A percentile compares a stretch with the other conserved stretches of the same genome.
Conservation (phyloP, 2,329 filamentous ascomycete species). For the Scytalidium sp. region DNA sequence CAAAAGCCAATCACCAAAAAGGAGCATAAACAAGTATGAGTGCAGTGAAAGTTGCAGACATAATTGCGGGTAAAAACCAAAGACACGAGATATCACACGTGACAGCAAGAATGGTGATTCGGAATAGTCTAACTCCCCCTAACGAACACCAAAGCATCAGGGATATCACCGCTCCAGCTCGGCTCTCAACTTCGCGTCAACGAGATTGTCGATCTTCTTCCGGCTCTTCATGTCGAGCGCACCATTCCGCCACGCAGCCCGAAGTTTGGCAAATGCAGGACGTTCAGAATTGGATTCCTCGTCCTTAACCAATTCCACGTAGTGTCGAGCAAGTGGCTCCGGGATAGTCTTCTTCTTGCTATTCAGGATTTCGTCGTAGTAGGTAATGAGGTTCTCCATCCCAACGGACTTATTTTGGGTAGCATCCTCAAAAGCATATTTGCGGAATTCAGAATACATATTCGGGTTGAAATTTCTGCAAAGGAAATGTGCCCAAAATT, state of each 20-base stretch:
- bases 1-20: background rate
- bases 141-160: constrained; percentile 12
- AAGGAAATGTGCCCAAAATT: constrained; percentile 73
- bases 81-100: background rate
- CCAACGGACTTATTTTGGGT: constrained; percentile 50
- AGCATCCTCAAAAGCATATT: constrained; percentile 63
- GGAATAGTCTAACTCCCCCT: background rate
- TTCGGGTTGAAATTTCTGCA: constrained; percentile 69
- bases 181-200: constrained; percentile 47
- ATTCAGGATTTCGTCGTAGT: constrained; percentile 57
- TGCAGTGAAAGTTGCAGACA: background rate
- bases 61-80: background rate
- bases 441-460: constrained; percentile 75
- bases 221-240: constrained; percentile 52
- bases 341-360: constrained; percentile 46
- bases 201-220: constrained; percentile 50
- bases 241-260: constrained; percentile 50
- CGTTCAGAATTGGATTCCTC: constrained; percentile 38
- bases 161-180: constrained; percentile 41
- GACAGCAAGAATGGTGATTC: background rate
- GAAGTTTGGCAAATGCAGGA: constrained; percentile 48
- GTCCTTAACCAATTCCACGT: constrained; percentile 49
- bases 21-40: background rate
- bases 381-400: constrained; percentile 60
- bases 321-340: constrained; percentile 50